These are phyloP conservation scores for Sordariomycetes sp. DNA, from an alignment of 2,329 filamentous ascomycete genomes.

Conservation along the genomic window DNA sequence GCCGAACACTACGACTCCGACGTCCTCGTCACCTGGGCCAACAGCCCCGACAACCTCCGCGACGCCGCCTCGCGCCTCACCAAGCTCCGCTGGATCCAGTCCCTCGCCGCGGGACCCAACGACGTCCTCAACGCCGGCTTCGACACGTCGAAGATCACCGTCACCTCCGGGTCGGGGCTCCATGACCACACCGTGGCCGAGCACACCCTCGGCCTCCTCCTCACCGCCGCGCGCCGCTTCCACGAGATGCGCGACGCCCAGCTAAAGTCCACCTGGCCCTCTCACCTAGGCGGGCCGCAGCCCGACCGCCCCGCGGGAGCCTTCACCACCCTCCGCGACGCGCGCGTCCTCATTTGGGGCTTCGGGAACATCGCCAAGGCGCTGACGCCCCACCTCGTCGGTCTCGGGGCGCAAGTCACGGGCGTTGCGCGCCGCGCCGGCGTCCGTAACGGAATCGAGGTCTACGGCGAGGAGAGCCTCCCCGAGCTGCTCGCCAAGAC, in stretches of 20 bases:
- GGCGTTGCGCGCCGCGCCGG: slow-evolving; percentile 44
- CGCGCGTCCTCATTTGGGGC: slow-evolving; percentile 47
- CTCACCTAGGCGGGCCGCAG: slow-evolving; percentile 47
- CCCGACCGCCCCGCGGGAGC: slow-evolving; percentile 39
- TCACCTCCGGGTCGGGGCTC: slow-evolving; percentile 49
- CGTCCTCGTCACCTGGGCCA: slow-evolving; percentile 48
- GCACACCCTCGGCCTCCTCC: slow-evolving; percentile 45
- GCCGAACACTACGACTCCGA: slow-evolving; percentile 45
- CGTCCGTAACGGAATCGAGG: slow-evolving; percentile 43
- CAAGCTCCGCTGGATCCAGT: slow-evolving; percentile 52
- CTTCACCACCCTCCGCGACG: slow-evolving; percentile 47
- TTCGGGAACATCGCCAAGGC: slow-evolving; percentile 54
- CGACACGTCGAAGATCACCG: slow-evolving; percentile 29
- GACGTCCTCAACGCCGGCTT: slow-evolving; percentile 51
- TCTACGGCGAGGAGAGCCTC: slow-evolving; percentile 40
- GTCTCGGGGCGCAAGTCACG: slow-evolving; percentile 41
- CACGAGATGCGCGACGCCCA: slow-evolving; percentile 52
- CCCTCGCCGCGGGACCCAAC: slow-evolving; percentile 52
- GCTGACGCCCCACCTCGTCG: slow-evolving; percentile 37
- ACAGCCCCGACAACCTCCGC: slow-evolving; percentile 41
- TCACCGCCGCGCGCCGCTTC: slow-evolving; percentile 41
- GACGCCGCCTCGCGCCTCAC: slow-evolving; percentile 41
- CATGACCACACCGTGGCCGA: slow-evolving; percentile 54
- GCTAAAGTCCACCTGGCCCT: slow-evolving; percentile 40
- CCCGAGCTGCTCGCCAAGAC: slow-evolving; percentile 38